Conservation (phyloP, 2,329 filamentous ascomycete species). For the Talaromyces sp. region DNA sequence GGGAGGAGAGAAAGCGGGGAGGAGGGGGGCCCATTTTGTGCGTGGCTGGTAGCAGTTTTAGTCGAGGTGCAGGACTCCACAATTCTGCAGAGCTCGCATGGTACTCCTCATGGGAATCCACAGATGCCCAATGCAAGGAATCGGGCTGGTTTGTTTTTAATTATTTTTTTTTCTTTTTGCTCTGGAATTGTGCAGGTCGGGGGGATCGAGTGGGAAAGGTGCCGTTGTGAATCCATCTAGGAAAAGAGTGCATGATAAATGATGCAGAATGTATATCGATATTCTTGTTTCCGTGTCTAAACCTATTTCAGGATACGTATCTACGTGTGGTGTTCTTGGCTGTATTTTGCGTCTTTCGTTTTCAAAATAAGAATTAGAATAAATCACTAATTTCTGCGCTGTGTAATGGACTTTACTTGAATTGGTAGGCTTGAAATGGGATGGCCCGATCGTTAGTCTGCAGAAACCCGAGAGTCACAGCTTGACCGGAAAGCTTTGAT, state of each 20-base stretch:
- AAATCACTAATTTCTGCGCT: too few species aligned
- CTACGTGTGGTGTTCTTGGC: background rate
- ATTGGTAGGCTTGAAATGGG: background rate
- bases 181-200: background rate
- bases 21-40: background rate
- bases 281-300: background rate
- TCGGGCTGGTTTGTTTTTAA: background rate
- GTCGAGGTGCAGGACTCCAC: constrained; percentile 20
- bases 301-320: background rate
- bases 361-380: too few species aligned
- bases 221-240: constrained; percentile 17
- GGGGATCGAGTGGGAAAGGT: background rate
- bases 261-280: constrained; percentile 13
- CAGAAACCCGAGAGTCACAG: constrained; percentile 5
- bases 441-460: background rate
- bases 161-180: background rate
- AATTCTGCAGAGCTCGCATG: constrained; percentile 21
- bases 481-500: background rate
- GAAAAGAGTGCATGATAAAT: background rate
- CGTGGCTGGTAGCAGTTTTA: constrained; percentile 1
- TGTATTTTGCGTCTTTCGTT: background rate
- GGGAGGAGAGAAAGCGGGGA: background rate
- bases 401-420: too few species aligned
- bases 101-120: constrained; percentile 2
- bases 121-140: constrained; percentile 4